Percentiles rank a stretch among this genome's conserved stretches.
phyloP scores from a whole-genome alignment of 2,329 filamentous ascomycete genomes.

The Nothophoma quercina region DNA sequence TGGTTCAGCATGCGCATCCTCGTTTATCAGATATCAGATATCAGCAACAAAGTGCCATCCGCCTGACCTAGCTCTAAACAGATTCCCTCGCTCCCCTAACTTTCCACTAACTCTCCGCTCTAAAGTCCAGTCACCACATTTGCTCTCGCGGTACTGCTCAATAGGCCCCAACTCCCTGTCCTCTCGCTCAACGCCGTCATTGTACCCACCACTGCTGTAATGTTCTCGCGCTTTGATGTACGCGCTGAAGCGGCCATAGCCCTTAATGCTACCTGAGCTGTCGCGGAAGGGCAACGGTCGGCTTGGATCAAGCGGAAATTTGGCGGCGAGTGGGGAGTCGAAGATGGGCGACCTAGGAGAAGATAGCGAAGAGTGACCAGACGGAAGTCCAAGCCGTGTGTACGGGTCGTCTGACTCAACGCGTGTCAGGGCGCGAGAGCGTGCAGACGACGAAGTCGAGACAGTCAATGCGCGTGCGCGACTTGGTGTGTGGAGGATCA shows the following conservation, averaged over 20 bases:
- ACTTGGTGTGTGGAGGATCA: conserved; percentile 14
- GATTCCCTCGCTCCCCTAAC: conserved; percentile 18
- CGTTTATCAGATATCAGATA: too few species aligned
- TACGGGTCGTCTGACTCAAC: conserved; percentile 11
- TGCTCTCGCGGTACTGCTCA: conserved; percentile 19
- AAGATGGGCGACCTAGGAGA: neutral
- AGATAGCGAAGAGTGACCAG: conserved; percentile 15
- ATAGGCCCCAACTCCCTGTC: conserved; percentile 23
- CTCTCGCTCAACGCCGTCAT: conserved; percentile 16
- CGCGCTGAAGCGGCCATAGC: conserved; percentile 24
- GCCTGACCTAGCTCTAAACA: conserved; percentile 26
- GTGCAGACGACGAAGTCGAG: conserved; percentile 1
- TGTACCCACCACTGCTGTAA: conserved; percentile 1
- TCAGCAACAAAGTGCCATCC: conserved; percentile 27
- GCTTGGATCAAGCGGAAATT: conserved; percentile 8
- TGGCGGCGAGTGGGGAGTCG: conserved; percentile 21
- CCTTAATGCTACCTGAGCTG: conserved; percentile 14
- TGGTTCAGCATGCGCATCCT: too few species aligned
- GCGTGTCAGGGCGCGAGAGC: conserved; percentile 11
- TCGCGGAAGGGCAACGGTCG: conserved; percentile 21
- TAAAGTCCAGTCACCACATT: conserved; percentile 28
- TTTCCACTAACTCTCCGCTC: conserved; percentile 23
- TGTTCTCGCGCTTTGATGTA: conserved; percentile 14
- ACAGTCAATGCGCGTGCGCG: conserved; percentile 19
- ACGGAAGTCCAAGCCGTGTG: conserved; percentile 21